Evolutionary conservation across 176 grass and related monocot species (phyloP).

Genomic region (Luzula sylvatica): DNA sequence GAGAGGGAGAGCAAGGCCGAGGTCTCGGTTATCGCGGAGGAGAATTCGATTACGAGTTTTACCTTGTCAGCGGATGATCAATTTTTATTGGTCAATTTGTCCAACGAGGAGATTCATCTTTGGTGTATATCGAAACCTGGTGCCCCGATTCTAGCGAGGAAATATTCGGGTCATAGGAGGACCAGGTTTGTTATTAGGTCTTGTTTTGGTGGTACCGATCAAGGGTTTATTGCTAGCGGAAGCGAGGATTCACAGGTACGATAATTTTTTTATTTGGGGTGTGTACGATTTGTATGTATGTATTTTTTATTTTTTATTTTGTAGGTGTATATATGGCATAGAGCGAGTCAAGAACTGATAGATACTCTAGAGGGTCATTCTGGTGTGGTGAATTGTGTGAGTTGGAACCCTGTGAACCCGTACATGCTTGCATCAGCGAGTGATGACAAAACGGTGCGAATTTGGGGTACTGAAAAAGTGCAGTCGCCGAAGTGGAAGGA

Average conservation of each 20-base stretch:
- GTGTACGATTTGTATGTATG: not conserved
- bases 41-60: slow-evolving; percentile 56
- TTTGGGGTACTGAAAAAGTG: slow-evolving; percentile 63
- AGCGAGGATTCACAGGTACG: slow-evolving; percentile 90
- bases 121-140: slow-evolving; percentile 57
- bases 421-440: slow-evolving; percentile 87
- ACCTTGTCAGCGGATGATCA: slow-evolving; percentile 71
- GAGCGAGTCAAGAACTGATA: slow-evolving; percentile 55
- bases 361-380: slow-evolving; percentile 67
- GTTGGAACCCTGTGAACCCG: slow-evolving; percentile 79
- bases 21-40: slow-evolving; percentile 56
- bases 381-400: slow-evolving; percentile 75
- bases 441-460: slow-evolving; percentile 64
- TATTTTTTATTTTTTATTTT: not conserved
- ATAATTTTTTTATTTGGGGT: slow-evolving; percentile 1
- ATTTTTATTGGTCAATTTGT: slow-evolving; percentile 75
- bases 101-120: slow-evolving; percentile 64
- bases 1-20: slow-evolving; percentile 58
- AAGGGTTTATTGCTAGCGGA: slow-evolving; percentile 85
- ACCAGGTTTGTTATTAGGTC: slow-evolving; percentile 74
- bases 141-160: slow-evolving; percentile 41
- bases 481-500: slow-evolving; percentile 45
- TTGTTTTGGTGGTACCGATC: slow-evolving; percentile 82
- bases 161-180: slow-evolving; percentile 68
- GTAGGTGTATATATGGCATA: slow-evolving; percentile 94